A percentile compares a stretch with the other conserved stretches of the same genome.
phyloP scores from a whole-genome alignment of 768 basidiomycete species.

The Boletus rubropictus region DNA sequence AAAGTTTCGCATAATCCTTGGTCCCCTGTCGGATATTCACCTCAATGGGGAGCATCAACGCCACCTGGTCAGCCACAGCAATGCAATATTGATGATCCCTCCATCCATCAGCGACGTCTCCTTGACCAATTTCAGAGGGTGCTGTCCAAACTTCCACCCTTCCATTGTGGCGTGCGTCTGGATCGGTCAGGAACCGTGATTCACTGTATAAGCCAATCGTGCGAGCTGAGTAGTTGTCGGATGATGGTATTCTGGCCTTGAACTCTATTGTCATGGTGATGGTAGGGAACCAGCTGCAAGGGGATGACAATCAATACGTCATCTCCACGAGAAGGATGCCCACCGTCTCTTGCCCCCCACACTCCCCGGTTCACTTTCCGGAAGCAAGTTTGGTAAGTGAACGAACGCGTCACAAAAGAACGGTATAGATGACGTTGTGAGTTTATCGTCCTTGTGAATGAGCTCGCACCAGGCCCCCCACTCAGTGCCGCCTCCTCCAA shows the following conservation, averaged over 20 bases:
- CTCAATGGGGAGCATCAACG: constrained; percentile 36
- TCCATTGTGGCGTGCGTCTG: constrained; percentile 51
- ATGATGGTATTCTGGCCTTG: constrained; percentile 53
- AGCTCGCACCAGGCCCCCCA: constrained; percentile 53
- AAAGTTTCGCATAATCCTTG: constrained; percentile 21
- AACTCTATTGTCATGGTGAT: constrained; percentile 58
- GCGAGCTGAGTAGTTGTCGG: constrained; percentile 37
- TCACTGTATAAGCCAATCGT: constrained; percentile 54
- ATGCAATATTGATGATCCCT: constrained; percentile 60
- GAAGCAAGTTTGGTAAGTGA: constrained; percentile 44
- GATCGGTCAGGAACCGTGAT: constrained; percentile 48
- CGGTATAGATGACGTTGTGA: constrained; percentile 45
- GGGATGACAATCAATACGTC: background rate
- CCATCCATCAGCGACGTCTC: constrained; percentile 42
- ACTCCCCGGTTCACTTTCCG: constrained; percentile 39
- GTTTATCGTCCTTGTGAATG: constrained; percentile 40
- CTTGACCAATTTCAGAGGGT: constrained; percentile 49
- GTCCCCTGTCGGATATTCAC: constrained; percentile 23
- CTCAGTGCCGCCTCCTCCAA: constrained; percentile 50
- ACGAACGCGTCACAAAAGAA: constrained; percentile 54
- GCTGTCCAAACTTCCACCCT: constrained; percentile 65
- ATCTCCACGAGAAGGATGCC: background rate
- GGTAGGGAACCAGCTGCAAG: constrained; percentile 56
- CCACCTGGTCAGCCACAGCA: constrained; percentile 58
- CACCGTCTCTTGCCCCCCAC: constrained; percentile 7